phyloP scores from a whole-genome alignment of 1,284 basidiomycete genomes.

The Omphalotus olearius region DNA sequence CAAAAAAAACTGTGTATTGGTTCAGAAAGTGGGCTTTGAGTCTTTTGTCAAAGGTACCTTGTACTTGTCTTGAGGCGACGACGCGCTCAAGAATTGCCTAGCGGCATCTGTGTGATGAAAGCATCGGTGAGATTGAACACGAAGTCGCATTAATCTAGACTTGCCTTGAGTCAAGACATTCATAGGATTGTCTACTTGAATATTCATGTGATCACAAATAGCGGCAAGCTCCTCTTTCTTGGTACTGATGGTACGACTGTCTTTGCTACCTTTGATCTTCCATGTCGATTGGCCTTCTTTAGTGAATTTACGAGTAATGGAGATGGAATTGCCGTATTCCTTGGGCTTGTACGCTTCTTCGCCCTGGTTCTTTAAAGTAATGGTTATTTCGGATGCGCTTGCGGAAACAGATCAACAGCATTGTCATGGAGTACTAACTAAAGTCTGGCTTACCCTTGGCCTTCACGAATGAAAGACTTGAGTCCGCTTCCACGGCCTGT shows the following conservation, averaged over 20 bases:
- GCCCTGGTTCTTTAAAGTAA: conserved; percentile 85
- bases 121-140: not conserved
- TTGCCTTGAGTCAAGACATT: conserved; percentile 89
- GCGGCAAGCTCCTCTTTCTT: conserved; percentile 84
- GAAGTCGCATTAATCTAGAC: conserved; percentile 5
- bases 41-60: conserved; percentile 43
- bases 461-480: conserved; percentile 87
- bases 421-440: not conserved
- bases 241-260: conserved; percentile 66
- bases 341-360: conserved; percentile 84
- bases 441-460: conserved; percentile 57
- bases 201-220: conserved; percentile 92
- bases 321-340: conserved; percentile 81
- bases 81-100: conserved; percentile 84
- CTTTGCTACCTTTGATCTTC: conserved; percentile 76
- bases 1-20: conserved; percentile 76
- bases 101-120: conserved; percentile 36
- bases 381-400: conserved; percentile 74
- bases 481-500: conserved; percentile 88
- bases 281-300: conserved; percentile 74
- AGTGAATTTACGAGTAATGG: conserved; percentile 80
- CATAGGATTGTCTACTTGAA: conserved; percentile 96
- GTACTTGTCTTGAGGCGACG: conserved; percentile 87
- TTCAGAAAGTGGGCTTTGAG: not conserved
- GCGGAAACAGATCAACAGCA: not conserved